phyloP scores from a whole-genome alignment of 306 rosid genomes.

The Abrus pulchellus region DNA sequence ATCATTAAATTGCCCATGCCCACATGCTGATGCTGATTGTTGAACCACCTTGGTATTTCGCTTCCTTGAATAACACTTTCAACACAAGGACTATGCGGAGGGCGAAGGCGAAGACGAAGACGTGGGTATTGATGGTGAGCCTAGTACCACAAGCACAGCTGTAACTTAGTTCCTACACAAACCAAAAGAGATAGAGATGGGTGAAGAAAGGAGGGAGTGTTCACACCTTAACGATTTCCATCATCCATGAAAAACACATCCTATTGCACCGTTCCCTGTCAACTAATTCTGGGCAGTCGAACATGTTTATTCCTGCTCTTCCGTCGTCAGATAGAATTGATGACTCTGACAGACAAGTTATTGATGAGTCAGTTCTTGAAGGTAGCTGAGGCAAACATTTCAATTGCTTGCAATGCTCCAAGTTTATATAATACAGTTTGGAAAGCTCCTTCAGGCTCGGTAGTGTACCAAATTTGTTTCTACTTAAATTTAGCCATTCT shows the following conservation, averaged over 20 bases:
- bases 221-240: not conserved
- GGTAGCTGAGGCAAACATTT: constrained; percentile 5
- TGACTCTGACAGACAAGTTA: too few relatives aligned
- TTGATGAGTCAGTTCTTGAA: not conserved
- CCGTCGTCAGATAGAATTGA: too few relatives aligned
- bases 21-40: not conserved
- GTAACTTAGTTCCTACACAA: too few relatives aligned
- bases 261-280: not conserved
- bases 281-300: not conserved
- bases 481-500: not conserved
- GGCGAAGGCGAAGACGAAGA: too few relatives aligned
- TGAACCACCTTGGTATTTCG: constrained; percentile 38
- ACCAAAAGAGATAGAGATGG: too few relatives aligned
- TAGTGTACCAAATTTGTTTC: not conserved
- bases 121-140: too few relatives aligned
- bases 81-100: not conserved
- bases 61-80: constrained; percentile 11
- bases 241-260: constrained; percentile 12
- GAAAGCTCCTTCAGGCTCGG: constrained; percentile 1
- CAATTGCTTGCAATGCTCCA: not conserved
- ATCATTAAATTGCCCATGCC: not conserved
- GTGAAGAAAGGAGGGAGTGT: not conserved
- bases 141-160: too few relatives aligned
- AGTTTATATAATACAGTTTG: not conserved
- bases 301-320: not conserved